These are phyloP conservation scores for Crotalaria pallida DNA, from an alignment of 306 rosid species.

Conservation along the genomic window DNA sequence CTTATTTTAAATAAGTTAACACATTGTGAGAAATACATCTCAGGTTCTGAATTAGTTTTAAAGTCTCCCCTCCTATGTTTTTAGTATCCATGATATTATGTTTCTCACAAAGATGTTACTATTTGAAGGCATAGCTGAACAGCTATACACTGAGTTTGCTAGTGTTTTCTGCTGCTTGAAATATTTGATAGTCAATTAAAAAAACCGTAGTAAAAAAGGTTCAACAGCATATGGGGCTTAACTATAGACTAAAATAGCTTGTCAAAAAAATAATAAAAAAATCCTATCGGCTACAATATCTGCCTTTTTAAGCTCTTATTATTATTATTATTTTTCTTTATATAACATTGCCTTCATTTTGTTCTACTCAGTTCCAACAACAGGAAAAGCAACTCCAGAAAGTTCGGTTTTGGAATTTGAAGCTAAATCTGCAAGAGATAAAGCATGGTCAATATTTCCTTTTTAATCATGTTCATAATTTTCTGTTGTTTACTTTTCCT, in stretches of 20 bases:
- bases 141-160: neutral
- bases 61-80: neutral
- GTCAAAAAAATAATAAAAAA: too few species aligned
- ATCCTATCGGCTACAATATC: too few species aligned
- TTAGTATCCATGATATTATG: neutral
- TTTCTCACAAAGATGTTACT: neutral
- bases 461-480: conserved; percentile 23
- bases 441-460: conserved; percentile 82
- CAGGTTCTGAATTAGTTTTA: neutral
- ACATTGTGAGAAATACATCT: neutral
- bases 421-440: conserved; percentile 98
- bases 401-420: conserved; percentile 74
- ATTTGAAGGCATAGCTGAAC: neutral
- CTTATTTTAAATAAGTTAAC: neutral
- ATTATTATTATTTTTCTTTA: conserved; percentile 13
- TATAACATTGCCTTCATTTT: conserved; percentile 18
- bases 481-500: conserved; percentile 7
- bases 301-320: neutral
- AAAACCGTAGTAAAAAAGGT: neutral
- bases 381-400: conserved; percentile 61
- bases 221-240: neutral
- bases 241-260: conserved; percentile 15
- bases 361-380: conserved; percentile 45
- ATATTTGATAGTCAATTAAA: neutral
- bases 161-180: neutral